Evolutionary conservation across 2,329 filamentous ascomycete species (phyloP).

Genomic region (Dactylellina sp.): DNA sequence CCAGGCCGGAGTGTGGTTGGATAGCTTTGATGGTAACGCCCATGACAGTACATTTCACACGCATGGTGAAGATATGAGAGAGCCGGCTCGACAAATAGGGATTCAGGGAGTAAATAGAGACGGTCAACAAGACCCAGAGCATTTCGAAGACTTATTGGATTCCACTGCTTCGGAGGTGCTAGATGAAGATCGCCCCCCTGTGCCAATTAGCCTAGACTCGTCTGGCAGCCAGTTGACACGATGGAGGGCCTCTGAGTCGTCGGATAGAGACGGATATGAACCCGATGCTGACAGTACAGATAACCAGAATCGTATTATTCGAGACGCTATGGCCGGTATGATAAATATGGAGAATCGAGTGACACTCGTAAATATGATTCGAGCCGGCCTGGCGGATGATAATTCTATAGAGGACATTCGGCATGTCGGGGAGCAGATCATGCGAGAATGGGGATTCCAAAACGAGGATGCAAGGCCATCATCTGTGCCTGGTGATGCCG

Average conservation of each 20-base stretch:
- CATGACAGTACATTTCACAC: slow-evolving; percentile 3
- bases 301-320: background rate
- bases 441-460: background rate
- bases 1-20: background rate
- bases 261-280: background rate
- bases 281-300: background rate
- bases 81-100: background rate
- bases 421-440: background rate
- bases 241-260: too few species aligned
- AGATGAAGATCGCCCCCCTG: too few species aligned
- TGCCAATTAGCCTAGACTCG: too few species aligned
- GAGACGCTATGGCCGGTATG: background rate
- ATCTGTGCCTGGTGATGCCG: background rate
- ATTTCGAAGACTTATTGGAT: slow-evolving; percentile 1
- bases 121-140: too few species aligned
- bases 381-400: background rate
- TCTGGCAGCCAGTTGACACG: too few species aligned
- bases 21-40: background rate
- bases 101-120: background rate
- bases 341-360: slow-evolving; percentile 11
- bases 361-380: background rate
- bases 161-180: background rate
- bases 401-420: background rate
- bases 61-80: background rate
- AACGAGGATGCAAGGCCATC: background rate